phyloP scores from a whole-genome alignment of 1,139 yeast genomes.

The Blastobotrys proliferans region DNA sequence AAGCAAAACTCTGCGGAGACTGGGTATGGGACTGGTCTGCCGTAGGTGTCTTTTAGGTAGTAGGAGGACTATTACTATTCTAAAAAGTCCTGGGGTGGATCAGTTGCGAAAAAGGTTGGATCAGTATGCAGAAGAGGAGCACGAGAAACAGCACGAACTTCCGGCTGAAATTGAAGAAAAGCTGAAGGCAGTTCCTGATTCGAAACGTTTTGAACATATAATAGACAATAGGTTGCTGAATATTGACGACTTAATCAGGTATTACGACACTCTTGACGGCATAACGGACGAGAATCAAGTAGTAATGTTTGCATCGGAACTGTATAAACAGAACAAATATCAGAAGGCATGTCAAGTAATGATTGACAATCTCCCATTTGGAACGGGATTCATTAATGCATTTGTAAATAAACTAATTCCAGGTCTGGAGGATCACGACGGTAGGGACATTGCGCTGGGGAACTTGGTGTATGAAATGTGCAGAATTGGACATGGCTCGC shows the following conservation, averaged over 20 bases:
- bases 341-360: conserved; percentile 12
- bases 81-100: too few species aligned
- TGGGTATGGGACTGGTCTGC: too few species aligned
- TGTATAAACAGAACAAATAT: conserved; percentile 16
- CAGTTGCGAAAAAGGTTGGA: too few species aligned
- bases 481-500: conserved; percentile 7
- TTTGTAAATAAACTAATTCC: conserved; percentile 16
- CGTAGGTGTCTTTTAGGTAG: too few species aligned
- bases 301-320: conserved; percentile 12
- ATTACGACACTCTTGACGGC: neutral
- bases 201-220: conserved; percentile 6
- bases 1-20: too few species aligned
- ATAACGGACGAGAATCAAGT: conserved; percentile 6
- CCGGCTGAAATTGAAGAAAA: too few species aligned
- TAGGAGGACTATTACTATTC: too few species aligned
- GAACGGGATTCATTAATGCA: conserved; percentile 12
- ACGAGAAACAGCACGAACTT: too few species aligned
- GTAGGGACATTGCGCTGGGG: conserved; percentile 17
- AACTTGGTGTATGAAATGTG: conserved; percentile 17
- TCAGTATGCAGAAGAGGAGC: too few species aligned
- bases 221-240: conserved; percentile 5
- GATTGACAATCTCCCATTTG: conserved; percentile 17
- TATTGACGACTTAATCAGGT: neutral
- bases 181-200: too few species aligned
- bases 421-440: conserved; percentile 12